phyloP scores from a whole-genome alignment of 106 monocot species.

The Dendrobium catenatum region DNA sequence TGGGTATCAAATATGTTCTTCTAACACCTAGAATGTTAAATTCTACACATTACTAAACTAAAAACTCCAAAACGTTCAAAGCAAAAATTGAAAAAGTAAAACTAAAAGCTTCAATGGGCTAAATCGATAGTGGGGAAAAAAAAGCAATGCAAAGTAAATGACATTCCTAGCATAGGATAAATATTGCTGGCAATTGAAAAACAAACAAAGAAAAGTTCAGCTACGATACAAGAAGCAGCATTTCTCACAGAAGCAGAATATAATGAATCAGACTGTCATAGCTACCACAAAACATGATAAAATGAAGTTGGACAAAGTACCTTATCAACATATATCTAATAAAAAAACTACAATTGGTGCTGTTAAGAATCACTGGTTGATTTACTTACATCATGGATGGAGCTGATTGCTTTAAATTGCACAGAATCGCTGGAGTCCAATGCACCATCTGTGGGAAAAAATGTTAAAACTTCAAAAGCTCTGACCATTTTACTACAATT shows the following conservation, averaged over 20 bases:
- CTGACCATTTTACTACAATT: neutral
- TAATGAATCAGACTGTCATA: neutral
- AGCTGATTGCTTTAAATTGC: neutral
- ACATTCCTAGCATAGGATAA: neutral
- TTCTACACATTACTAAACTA: neutral
- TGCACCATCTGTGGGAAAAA: slow-evolving; percentile 1
- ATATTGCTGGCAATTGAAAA: neutral
- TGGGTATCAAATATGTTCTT: neutral
- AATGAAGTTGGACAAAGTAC: neutral
- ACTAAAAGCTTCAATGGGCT: neutral
- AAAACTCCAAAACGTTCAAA: neutral
- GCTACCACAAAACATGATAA: neutral
- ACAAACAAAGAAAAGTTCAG: neutral
- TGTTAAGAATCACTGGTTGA: neutral
- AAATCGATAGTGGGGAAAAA: neutral
- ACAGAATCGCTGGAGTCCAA: neutral
- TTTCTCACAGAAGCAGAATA: neutral
- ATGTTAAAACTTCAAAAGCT: neutral
- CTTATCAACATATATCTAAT: neutral
- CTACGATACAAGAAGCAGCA: neutral
- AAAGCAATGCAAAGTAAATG: neutral
- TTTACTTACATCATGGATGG: slow-evolving; percentile 3
- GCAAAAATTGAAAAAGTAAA: neutral
- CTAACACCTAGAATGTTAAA: neutral
- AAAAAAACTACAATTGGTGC: neutral